A percentile compares a stretch with the other conserved stretches of the same genome.
phyloP scores from a whole-genome alignment of 768 basidiomycete species.

The Xerocomus spinulosus region DNA sequence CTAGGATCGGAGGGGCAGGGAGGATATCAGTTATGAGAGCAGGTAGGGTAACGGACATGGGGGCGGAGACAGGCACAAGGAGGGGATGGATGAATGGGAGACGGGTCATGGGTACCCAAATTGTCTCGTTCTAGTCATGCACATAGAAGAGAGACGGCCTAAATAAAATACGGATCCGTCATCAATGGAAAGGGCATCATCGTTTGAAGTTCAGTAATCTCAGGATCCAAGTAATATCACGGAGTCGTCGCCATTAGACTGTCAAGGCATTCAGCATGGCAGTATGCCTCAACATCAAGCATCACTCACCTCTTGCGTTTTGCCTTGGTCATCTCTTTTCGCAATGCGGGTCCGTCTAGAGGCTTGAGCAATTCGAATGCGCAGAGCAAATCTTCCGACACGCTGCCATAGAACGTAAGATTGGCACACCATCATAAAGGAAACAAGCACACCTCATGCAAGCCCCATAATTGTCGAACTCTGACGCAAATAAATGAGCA shows the following conservation, averaged over 20 bases:
- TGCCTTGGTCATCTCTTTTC: conserved; percentile 98
- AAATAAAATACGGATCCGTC: conserved; percentile 16
- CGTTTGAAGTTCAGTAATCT: conserved; percentile 6
- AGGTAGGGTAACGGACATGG: conserved; percentile 27
- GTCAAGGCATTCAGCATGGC: conserved; percentile 2
- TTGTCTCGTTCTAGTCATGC: conserved; percentile 24
- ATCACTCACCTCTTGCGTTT: conserved; percentile 85
- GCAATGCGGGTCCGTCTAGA: conserved; percentile 86
- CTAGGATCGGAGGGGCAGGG: conserved; percentile 13
- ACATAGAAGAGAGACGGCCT: conserved; percentile 20
- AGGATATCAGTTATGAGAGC: conserved; percentile 31
- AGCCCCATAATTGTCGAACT: conserved; percentile 93
- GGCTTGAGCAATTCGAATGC: conserved; percentile 98
- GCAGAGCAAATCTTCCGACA: conserved; percentile 94
- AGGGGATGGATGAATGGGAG: conserved; percentile 10
- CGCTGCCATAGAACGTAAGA: conserved; percentile 43
- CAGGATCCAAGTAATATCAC: conserved; percentile 10
- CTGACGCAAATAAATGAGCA: conserved; percentile 36
- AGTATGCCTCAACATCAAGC: neutral
- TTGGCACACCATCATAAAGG: conserved; percentile 1
- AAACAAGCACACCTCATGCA: conserved; percentile 72
- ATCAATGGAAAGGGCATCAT: conserved; percentile 8
- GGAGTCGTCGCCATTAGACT: conserved; percentile 35
- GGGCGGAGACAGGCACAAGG: conserved; percentile 17
- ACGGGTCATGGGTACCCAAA: conserved; percentile 27